These are phyloP conservation scores for Cryphonectria radicalis DNA, from an alignment of 2,329 filamentous ascomycete genomes.

Conservation along the genomic window DNA sequence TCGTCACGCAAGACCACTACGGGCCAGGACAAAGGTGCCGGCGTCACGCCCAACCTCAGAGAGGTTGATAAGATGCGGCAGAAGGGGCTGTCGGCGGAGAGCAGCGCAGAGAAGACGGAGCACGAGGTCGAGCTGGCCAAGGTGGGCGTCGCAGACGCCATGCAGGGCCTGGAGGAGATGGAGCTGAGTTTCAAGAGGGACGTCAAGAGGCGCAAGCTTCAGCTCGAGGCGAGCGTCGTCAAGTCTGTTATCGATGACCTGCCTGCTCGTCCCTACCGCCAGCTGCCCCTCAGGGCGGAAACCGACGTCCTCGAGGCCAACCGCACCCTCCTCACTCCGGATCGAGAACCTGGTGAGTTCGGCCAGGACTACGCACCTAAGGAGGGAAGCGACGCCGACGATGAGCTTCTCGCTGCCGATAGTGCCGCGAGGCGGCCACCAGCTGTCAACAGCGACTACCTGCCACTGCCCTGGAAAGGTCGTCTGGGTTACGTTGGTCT, in stretches of 20 bases:
- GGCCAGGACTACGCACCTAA: constrained; percentile 19
- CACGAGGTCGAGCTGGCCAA: background rate
- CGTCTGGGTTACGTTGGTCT: constrained; percentile 80
- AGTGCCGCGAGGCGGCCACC: constrained; percentile 64
- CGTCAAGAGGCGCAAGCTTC: constrained; percentile 51
- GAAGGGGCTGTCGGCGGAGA: background rate
- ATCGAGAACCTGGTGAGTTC: constrained; percentile 31
- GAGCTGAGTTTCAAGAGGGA: constrained; percentile 50
- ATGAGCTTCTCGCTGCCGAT: constrained; percentile 32
- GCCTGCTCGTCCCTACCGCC: background rate
- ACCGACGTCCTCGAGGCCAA: constrained; percentile 24
- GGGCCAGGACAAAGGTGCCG: background rate
- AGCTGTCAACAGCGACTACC: constrained; percentile 78
- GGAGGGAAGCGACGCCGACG: constrained; percentile 28
- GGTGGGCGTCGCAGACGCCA: constrained; percentile 44
- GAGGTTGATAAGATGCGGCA: constrained; percentile 6
- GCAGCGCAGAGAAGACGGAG: background rate
- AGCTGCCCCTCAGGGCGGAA: background rate
- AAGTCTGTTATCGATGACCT: background rate
- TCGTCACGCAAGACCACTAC: background rate
- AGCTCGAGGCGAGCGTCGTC: constrained; percentile 48
- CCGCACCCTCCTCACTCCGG: constrained; percentile 34
- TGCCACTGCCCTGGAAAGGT: constrained; percentile 90
- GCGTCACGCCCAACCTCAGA: background rate
- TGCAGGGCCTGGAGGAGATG: constrained; percentile 54